Evolutionary conservation across 73 alveolate species (phyloP).

Genomic region (Paramecium caudatum): DNA sequence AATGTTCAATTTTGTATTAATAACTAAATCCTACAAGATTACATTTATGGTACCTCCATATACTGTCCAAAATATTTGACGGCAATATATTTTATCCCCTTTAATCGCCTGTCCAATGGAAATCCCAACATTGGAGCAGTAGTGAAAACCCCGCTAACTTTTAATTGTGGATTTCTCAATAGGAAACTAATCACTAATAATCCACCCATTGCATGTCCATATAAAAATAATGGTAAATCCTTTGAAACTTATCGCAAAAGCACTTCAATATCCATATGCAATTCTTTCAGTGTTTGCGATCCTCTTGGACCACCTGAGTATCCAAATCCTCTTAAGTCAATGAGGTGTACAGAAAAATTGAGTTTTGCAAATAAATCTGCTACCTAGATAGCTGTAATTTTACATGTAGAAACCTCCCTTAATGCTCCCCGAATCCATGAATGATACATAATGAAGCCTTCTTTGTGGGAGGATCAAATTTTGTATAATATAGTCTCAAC

Average conservation of each 20-base stretch:
- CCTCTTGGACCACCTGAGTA: slow-evolving; percentile 87
- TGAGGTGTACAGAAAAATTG: slow-evolving; percentile 86
- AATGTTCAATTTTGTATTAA: slow-evolving; percentile 58
- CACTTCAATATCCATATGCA: slow-evolving; percentile 82
- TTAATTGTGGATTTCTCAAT: slow-evolving; percentile 83
- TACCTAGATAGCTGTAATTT: background rate
- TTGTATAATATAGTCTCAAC: slow-evolving; percentile 72
- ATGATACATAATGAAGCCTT: slow-evolving; percentile 84
- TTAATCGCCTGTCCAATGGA: slow-evolving; percentile 66
- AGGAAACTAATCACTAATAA: slow-evolving; percentile 77
- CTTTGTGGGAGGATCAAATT: slow-evolving; percentile 68
- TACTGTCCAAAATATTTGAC: slow-evolving; percentile 68
- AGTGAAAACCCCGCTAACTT: slow-evolving; percentile 71
- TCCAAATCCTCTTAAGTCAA: slow-evolving; percentile 92
- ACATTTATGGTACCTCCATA: slow-evolving; percentile 44
- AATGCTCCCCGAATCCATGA: slow-evolving; percentile 93
- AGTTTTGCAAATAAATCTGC: slow-evolving; percentile 85
- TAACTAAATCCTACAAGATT: slow-evolving; percentile 51
- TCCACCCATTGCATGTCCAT: slow-evolving; percentile 95
- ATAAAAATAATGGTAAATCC: slow-evolving; percentile 85
- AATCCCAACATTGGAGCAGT: slow-evolving; percentile 78
- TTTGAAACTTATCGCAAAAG: slow-evolving; percentile 78
- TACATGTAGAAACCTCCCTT: slow-evolving; percentile 82
- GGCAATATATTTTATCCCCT: slow-evolving; percentile 46
- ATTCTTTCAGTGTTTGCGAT: slow-evolving; percentile 68